Evolutionary conservation across 2,329 filamentous ascomycete genomes (phyloP).

Genomic region (Lecanicillium sp.): DNA sequence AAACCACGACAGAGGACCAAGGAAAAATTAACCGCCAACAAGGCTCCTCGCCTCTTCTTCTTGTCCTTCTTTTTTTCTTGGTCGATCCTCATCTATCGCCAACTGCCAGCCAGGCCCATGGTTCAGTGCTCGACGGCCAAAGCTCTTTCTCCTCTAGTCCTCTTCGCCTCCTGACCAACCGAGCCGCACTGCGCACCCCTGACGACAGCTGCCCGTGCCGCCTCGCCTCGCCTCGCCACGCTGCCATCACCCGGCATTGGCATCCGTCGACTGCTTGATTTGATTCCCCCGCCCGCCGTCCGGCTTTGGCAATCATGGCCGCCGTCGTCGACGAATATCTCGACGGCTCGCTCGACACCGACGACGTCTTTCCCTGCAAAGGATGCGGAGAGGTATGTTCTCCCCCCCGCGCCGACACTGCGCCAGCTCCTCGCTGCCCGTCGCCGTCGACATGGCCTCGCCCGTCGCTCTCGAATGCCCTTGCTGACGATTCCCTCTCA

Average conservation of each 20-base stretch:
- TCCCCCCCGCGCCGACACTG: neutral
- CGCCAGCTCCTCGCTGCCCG: neutral
- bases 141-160: no score
- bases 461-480: conserved; percentile 18
- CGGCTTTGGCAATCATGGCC: conserved; percentile 32
- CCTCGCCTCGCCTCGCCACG: neutral
- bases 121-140: no score
- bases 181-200: no score
- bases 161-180: no score
- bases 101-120: no score
- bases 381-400: conserved; percentile 77
- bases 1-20: neutral
- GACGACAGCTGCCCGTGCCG: no score
- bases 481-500: conserved; percentile 18
- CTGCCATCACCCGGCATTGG: conserved; percentile 8
- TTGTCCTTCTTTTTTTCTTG: neutral
- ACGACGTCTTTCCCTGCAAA: conserved; percentile 86
- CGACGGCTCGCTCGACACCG: conserved; percentile 64
- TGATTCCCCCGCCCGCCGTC: neutral
- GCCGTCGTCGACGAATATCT: conserved; percentile 54
- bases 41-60: neutral
- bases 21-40: neutral
- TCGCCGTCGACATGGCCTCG: conserved; percentile 13
- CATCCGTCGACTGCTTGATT: conserved; percentile 3
- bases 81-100: no score